A percentile compares a stretch with the other conserved stretches of the same genome.
Evolutionary conservation across 2,329 filamentous ascomycete species (phyloP).

Genomic region (Verruconis gallopava): DNA sequence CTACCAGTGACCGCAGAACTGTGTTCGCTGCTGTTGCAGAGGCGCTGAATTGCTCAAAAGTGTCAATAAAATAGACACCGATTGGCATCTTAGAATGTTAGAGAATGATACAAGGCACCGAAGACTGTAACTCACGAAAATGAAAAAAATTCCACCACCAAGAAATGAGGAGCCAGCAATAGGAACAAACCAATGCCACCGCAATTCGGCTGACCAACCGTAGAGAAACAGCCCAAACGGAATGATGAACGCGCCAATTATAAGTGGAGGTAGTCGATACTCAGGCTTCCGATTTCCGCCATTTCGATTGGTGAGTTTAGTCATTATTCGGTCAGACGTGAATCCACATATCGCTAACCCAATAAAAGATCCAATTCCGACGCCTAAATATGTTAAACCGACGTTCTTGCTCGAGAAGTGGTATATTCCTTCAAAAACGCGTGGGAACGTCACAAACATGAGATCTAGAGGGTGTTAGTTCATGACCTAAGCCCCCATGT

Average conservation of each 20-base stretch:
- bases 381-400: slow-evolving; percentile 29
- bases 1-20: slow-evolving; percentile 24
- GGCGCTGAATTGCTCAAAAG: slow-evolving; percentile 28
- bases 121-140: slow-evolving; percentile 19
- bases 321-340: slow-evolving; percentile 2
- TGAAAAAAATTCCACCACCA: slow-evolving; percentile 24
- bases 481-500: not conserved
- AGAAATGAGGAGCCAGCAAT: slow-evolving; percentile 21
- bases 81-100: slow-evolving; percentile 20
- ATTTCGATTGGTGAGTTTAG: not conserved
- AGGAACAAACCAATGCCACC: slow-evolving; percentile 22
- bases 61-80: slow-evolving; percentile 31
- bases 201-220: slow-evolving; percentile 13
- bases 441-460: slow-evolving; percentile 33
- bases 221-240: slow-evolving; percentile 26
- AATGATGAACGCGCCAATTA: slow-evolving; percentile 25
- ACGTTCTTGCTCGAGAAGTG: slow-evolving; percentile 24
- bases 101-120: too few species aligned
- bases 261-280: slow-evolving; percentile 3
- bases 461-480: slow-evolving; percentile 18
- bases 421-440: slow-evolving; percentile 28
- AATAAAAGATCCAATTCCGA: slow-evolving; percentile 28
- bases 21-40: slow-evolving; percentile 30
- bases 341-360: slow-evolving; percentile 12
- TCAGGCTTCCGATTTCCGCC: slow-evolving; percentile 4